Base-by-base conservation (phyloP, 192 early-diverging fungal species). In the Coemansia umbellata region DNA sequence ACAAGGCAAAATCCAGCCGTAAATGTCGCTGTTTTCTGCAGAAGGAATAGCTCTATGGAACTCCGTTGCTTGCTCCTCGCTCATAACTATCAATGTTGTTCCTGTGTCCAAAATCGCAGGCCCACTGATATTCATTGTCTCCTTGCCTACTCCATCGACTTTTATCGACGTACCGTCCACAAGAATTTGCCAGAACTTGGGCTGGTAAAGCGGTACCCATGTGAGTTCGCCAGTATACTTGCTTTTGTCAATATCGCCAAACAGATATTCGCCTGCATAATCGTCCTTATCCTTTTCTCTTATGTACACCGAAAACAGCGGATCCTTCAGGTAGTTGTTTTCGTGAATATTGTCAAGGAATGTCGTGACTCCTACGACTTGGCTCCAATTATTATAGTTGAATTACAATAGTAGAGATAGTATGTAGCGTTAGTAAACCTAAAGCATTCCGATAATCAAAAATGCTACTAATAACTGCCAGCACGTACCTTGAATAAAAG, bases 301-400 rank as follows among this genome's bases (percentile, higher is more conserved):
- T 28, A 88, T 60, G 56, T 80, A 86, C 18, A 88, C 86, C 1
- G 85, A 84, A 74, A 88, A 88, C n/a, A 86, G 63, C 8, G 85
- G 85, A 22, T 81, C 73, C 14, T 70, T 72, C 0, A 86, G 65
- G 31, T 79, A 50, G 28, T 73, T 66, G 53, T 88, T 80, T 22
- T 66, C 62, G 23, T 83, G 47, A 13, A 85, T 55, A 31, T 80
- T 78, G 32, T 80, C 74, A 22, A 85, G 57, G 24, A 82, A 80
- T 15, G 70, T 69, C 18, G 61, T 79, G 32, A 69, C 70, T 7
- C 75, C 74, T 76, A 72, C 28, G 50, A 15, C n/a, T 17, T 22
- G 31, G 22, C 5, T 19, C 14, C 5, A 15, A 15, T 28, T 8
- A 52, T 37, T 18, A 43, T 15, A 14, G 14, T n/a, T n/a, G n/a